These are phyloP conservation scores for Carpinus fangiana DNA, from an alignment of 306 rosid genomes.

Conservation along the genomic window DNA sequence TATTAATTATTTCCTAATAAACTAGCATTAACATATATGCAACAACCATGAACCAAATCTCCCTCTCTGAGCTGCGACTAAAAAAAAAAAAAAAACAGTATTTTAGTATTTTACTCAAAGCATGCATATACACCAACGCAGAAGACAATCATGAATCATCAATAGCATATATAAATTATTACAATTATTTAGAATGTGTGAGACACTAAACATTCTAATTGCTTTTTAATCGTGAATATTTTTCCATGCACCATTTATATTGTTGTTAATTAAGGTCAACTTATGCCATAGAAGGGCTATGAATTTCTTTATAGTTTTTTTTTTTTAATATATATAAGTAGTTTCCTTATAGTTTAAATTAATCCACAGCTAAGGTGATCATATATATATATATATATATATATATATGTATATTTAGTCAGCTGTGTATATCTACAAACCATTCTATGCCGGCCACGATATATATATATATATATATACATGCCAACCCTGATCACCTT, in stretches of 20 bases:
- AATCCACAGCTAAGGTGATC: constrained; percentile 21
- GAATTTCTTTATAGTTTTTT: background rate
- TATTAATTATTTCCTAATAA: constrained; percentile 24
- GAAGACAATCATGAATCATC: background rate
- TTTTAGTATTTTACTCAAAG: background rate
- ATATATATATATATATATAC: too few relatives aligned
- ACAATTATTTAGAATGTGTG: constrained; percentile 32
- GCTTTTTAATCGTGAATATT: constrained; percentile 6
- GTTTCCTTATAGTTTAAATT: background rate
- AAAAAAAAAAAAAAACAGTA: background rate
- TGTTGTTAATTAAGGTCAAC: constrained; percentile 39
- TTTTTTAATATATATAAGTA: too few relatives aligned
- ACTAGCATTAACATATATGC: constrained; percentile 28
- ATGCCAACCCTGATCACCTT: constrained; percentile 34
- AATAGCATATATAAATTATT: background rate
- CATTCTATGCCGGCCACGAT: constrained; percentile 32
- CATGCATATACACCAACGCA: background rate
- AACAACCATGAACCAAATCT: constrained; percentile 12
- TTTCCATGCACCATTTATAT: constrained; percentile 6
- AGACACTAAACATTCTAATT: constrained; percentile 35
- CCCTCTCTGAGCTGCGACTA: background rate
- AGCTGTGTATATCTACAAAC: background rate
- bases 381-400: too few relatives aligned
- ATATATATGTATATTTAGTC: background rate
- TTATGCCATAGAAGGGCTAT: constrained; percentile 22